Conservation (phyloP, 2,329 filamentous ascomycete genomes). For the Colletotrichum coccodes region DNA sequence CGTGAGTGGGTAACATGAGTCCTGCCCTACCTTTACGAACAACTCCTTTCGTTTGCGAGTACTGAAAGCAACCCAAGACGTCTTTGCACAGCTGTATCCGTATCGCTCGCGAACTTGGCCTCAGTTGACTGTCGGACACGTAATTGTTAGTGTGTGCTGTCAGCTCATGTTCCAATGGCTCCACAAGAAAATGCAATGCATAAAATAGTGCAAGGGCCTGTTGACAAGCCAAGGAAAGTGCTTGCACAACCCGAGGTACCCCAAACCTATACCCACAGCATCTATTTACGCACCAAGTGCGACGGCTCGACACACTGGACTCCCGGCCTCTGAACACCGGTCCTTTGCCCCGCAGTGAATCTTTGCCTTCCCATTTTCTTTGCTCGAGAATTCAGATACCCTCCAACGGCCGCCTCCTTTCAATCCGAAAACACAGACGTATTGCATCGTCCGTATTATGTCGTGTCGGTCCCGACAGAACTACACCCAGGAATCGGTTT, state of each 20-base stretch:
- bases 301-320: slow-evolving; percentile 4
- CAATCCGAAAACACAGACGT: neutral
- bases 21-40: neutral
- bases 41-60: neutral
- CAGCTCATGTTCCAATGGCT: neutral
- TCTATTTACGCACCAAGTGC: neutral
- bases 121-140: neutral
- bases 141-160: neutral
- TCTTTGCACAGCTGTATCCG: neutral
- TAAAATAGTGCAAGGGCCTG: neutral
- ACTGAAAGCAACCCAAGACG: neutral
- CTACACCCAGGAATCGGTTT: slow-evolving; percentile 6
- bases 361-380: slow-evolving; percentile 1
- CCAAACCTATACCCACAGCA: neutral
- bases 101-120: neutral
- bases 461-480: slow-evolving; percentile 12
- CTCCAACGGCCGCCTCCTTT: neutral
- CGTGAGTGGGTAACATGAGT: neutral
- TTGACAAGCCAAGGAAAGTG: neutral
- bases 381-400: neutral
- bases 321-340: neutral
- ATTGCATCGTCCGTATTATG: slow-evolving; percentile 23
- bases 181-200: neutral
- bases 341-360: slow-evolving; percentile 28
- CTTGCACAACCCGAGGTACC: neutral